Base-by-base conservation (phyloP, 2,329 filamentous ascomycete species). In the Sarocladiaceae sp. region DNA sequence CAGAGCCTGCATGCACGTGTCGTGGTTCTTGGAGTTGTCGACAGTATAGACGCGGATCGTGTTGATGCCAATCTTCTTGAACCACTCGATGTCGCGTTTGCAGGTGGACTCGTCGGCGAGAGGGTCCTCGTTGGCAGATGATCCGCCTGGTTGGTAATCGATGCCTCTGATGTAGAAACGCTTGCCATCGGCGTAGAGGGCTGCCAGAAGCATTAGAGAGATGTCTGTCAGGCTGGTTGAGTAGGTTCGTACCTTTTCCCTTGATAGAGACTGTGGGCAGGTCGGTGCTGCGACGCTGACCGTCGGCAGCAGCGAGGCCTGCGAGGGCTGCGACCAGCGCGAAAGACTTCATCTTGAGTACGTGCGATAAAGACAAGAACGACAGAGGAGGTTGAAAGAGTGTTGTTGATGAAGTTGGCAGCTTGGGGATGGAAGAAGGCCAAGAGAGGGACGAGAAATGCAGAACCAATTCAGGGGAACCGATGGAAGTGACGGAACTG, bases 1-100 rank as follows among this genome's bases (percentile, higher is more conserved):
- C 49, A 95, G 75, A 35, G 77, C 73, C 48, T 74, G 70, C 89
- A 95, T 95, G 73, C 89, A 95, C 49, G 80, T 75, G 57, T 90
- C 82, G 68, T 95, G 90, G 64, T 83, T 68, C 55, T 73, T 69
- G 43, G 82, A 82, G 76, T 95, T 95, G 72, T 95, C 90, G 53
- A 93, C 82, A 12, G 85, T 88, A 76, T 95, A 95, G 50, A 95
- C 85, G 64, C 89, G 88, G 60, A 95, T 74, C 18, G 88, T 88
- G 74, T 95, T 95, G 68, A 95, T 72, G 40, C 88, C 88, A 42
- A 95, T 74, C 54, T 88, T 78, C 71, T 87, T 78, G 79, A 95
- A 94, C 61, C 87, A 73, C 40, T 68, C 66, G 54, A 95, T 84
- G 59, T 94, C 88, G 52, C 89, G 84, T 63, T 78, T 75, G 77